Conservation (phyloP, 306 rosid genomes). For the Adenanthera pavonina region DNA sequence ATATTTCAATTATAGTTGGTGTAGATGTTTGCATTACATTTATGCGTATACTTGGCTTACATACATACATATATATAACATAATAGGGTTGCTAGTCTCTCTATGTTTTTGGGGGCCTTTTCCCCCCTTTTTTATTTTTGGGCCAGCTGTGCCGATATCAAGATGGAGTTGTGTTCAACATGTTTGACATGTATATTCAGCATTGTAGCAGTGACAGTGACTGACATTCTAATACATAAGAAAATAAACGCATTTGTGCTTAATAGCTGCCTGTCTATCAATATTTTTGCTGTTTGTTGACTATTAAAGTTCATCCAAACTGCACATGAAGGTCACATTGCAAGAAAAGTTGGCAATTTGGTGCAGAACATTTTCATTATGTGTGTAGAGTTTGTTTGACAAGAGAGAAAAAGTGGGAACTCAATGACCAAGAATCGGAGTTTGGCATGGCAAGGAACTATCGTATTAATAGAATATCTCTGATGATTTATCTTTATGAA, state of each 20-base stretch:
- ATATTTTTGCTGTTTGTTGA: background rate
- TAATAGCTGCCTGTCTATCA: background rate
- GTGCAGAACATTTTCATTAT: background rate
- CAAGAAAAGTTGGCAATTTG: background rate
- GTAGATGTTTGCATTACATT: too few species aligned
- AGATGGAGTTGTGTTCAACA: background rate
- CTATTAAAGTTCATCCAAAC: background rate
- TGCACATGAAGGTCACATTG: background rate
- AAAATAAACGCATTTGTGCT: constrained; percentile 1
- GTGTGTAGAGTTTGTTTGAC: background rate
- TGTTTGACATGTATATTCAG: background rate
- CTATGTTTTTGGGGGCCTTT: background rate
- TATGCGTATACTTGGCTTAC: too few species aligned
- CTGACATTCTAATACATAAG: background rate
- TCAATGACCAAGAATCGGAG: background rate
- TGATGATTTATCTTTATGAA: background rate
- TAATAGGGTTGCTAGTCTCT: background rate
- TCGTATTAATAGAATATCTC: background rate
- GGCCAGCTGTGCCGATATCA: background rate
- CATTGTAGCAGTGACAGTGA: background rate
- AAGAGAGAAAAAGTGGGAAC: background rate
- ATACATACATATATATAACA: too few species aligned
- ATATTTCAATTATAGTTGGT: too few species aligned
- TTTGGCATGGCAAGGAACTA: background rate
- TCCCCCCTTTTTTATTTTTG: too few species aligned